These are phyloP conservation scores for Russula compacta DNA, from an alignment of 768 basidiomycete genomes.

Conservation along the genomic window DNA sequence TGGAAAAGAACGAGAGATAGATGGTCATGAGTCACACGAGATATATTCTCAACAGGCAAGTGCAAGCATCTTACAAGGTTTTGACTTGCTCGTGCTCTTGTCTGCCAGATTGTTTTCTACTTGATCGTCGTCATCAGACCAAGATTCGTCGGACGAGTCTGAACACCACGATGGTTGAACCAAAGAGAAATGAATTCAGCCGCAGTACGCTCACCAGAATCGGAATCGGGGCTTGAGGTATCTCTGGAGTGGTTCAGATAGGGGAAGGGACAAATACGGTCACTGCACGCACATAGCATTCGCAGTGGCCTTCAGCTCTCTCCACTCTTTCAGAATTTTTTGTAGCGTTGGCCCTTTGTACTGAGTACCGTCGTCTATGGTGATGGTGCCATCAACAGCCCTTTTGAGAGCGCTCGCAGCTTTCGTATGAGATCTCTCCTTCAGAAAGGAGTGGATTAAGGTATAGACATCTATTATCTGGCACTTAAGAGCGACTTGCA, in stretches of 20 bases:
- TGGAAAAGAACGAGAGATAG: not conserved
- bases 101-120: not conserved
- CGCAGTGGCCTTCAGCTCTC: slow-evolving; percentile 21
- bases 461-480: slow-evolving; percentile 55
- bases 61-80: not conserved
- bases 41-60: slow-evolving; percentile 6
- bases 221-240: slow-evolving; percentile 19
- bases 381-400: slow-evolving; percentile 53
- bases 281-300: slow-evolving; percentile 8
- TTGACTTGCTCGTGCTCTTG: not conserved
- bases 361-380: slow-evolving; percentile 46
- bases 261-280: not conserved
- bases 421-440: slow-evolving; percentile 53
- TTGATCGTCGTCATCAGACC: slow-evolving; percentile 11
- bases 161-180: not conserved
- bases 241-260: slow-evolving; percentile 1
- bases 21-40: slow-evolving; percentile 1
- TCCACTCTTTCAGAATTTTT: slow-evolving; percentile 62
- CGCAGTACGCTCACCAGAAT: slow-evolving; percentile 7
- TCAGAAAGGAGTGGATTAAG: slow-evolving; percentile 66
- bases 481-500: not conserved
- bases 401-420: slow-evolving; percentile 68
- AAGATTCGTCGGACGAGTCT: slow-evolving; percentile 22
- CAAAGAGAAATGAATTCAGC: not conserved
- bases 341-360: slow-evolving; percentile 48